Conservation (phyloP, 1,284 basidiomycete species). For the Meripilus lineatus region DNA sequence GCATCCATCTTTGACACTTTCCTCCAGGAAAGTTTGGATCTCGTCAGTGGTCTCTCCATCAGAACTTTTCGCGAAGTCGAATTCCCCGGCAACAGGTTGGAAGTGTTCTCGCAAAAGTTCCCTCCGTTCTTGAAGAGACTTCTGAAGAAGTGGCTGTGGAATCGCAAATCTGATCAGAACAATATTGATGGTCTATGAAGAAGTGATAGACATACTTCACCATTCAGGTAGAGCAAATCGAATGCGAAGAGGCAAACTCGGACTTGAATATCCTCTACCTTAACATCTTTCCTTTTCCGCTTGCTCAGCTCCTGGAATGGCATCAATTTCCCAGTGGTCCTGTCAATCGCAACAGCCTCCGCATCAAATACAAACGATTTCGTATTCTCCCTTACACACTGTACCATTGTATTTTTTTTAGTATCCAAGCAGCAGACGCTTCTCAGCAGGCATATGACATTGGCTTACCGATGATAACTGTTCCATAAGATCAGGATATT, state of each 20-base stretch:
- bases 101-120: conserved; percentile 79
- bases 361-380: conserved; percentile 93
- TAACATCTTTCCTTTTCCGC: conserved; percentile 96
- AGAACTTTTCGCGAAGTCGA: conserved; percentile 88
- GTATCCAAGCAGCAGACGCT: too few species aligned
- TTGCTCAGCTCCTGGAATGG: conserved; percentile 97
- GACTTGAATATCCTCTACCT: conserved; percentile 93
- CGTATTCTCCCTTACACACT: conserved; percentile 83
- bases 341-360: conserved; percentile 95
- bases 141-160: conserved; percentile 60
- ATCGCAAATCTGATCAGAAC: conserved; percentile 2
- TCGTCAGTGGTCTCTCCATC: conserved; percentile 91
- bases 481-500: conserved; percentile 96
- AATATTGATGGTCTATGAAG: not conserved
- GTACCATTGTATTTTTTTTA: too few species aligned
- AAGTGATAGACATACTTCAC: conserved; percentile 57
- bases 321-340: conserved; percentile 76
- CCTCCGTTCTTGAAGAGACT: conserved; percentile 70
- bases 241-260: conserved; percentile 95
- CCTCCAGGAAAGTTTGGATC: conserved; percentile 92
- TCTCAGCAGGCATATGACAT: too few species aligned
- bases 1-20: conserved; percentile 96
- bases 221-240: conserved; percentile 93
- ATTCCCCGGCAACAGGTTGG: conserved; percentile 81
- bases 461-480: conserved; percentile 77